Conservation (phyloP, 2,329 filamentous ascomycete species). For the Pestalotiopsis sp. region DNA sequence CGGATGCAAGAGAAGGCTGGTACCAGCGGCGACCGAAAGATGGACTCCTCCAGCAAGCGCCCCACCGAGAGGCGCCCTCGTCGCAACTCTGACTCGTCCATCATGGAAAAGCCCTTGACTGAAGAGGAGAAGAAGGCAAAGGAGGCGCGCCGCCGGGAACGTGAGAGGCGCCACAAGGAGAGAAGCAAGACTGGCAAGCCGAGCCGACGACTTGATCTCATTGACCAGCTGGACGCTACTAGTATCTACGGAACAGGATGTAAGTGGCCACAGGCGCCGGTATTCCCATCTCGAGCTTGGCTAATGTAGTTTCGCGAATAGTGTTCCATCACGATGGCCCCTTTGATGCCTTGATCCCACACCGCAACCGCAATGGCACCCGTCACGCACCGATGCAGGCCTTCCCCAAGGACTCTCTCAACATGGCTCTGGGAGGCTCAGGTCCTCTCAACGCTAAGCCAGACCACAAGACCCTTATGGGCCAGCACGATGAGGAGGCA, state of each 20-base stretch:
- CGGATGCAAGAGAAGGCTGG: slow-evolving; percentile 33
- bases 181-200: slow-evolving; percentile 42
- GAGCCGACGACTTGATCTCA: slow-evolving; percentile 73
- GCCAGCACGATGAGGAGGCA: slow-evolving; percentile 76
- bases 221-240: slow-evolving; percentile 95
- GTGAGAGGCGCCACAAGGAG: slow-evolving; percentile 51
- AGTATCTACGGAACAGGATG: slow-evolving; percentile 92
- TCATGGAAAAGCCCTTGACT: slow-evolving; percentile 61
- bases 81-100: slow-evolving; percentile 80
- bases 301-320: slow-evolving; percentile 37
- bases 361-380: slow-evolving; percentile 84
- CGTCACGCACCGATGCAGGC: slow-evolving; percentile 92
- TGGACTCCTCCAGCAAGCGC: slow-evolving; percentile 40
- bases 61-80: slow-evolving; percentile 55
- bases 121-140: slow-evolving; percentile 59
- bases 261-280: slow-evolving; percentile 49
- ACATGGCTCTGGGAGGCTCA: slow-evolving; percentile 87
- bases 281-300: slow-evolving; percentile 9
- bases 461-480: slow-evolving; percentile 87
- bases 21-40: slow-evolving; percentile 33
- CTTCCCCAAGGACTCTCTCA: slow-evolving; percentile 88
- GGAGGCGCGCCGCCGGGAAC: slow-evolving; percentile 52
- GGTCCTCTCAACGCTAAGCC: slow-evolving; percentile 81
- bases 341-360: slow-evolving; percentile 93
- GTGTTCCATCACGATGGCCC: slow-evolving; percentile 98